Evolutionary conservation across 441 rosid species (phyloP).

Genomic region (Eruca vesicaria): DNA sequence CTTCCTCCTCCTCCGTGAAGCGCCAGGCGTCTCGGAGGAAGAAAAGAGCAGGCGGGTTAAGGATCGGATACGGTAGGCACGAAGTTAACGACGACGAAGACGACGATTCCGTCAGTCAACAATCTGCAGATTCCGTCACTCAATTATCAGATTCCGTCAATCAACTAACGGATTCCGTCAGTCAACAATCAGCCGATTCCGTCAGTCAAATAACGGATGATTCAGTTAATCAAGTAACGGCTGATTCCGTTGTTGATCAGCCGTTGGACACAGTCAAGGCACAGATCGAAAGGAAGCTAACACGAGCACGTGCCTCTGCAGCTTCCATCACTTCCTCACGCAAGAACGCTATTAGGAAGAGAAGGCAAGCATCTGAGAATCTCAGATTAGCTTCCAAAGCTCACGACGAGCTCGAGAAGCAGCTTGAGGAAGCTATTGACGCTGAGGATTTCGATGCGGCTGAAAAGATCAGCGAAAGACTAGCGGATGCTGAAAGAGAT

Average conservation of each 20-base stretch:
- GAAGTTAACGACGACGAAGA: conserved; percentile 31
- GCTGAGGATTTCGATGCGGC: conserved; percentile 86
- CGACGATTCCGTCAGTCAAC: conserved; percentile 28
- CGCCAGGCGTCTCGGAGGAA: conserved; percentile 74
- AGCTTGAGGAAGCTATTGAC: conserved; percentile 77
- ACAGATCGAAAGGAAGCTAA: conserved; percentile 54
- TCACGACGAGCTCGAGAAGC: conserved; percentile 57
- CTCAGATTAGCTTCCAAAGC: conserved; percentile 52
- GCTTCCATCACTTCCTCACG: conserved; percentile 57
- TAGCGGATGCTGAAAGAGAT: conserved; percentile 54
- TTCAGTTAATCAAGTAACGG: conserved; percentile 8
- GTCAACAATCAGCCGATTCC: neutral
- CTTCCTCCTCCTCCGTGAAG: conserved; percentile 10
- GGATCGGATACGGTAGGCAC: conserved; percentile 69
- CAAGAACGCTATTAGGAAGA: conserved; percentile 56
- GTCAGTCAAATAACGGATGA: conserved; percentile 14
- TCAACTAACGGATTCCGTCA: conserved; percentile 20
- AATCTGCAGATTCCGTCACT: conserved; percentile 17
- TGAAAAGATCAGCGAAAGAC: conserved; percentile 68
- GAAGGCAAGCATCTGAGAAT: conserved; percentile 63
- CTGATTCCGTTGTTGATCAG: conserved; percentile 14
- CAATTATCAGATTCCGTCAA: neutral
- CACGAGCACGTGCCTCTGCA: conserved; percentile 46
- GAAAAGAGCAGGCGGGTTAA: conserved; percentile 65
- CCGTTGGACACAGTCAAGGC: conserved; percentile 35